phyloP scores from a whole-genome alignment of 306 rosid species.

The Sicyos baderoa region DNA sequence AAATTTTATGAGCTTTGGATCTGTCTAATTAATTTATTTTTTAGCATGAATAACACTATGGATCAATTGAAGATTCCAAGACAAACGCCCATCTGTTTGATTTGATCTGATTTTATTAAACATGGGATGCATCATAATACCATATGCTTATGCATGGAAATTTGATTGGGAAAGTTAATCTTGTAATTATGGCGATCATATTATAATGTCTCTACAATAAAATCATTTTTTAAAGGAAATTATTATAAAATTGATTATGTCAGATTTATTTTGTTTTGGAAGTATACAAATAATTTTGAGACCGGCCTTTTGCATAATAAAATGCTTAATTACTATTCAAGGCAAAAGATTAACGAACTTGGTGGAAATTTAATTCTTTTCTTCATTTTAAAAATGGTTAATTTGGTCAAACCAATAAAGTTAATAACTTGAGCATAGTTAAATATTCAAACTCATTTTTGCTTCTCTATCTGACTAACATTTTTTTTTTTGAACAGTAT shows the following conservation, averaged over 20 bases:
- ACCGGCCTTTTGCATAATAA: background rate
- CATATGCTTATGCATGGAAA: constrained; percentile 1
- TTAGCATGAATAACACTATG: background rate
- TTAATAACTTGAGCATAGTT: background rate
- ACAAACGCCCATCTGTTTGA: constrained; percentile 1
- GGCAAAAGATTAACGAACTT: background rate
- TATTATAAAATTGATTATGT: background rate
- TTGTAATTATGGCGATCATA: constrained; percentile 3
- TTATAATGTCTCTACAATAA: background rate
- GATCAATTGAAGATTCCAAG: constrained; percentile 3
- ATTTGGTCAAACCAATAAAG: constrained; percentile 7
- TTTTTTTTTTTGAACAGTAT: too few species aligned
- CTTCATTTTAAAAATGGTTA: background rate
- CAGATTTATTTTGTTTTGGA: background rate
- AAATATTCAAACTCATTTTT: too few species aligned
- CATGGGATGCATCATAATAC: constrained; percentile 8
- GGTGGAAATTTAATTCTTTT: background rate
- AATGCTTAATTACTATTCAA: background rate
- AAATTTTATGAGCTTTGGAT: background rate
- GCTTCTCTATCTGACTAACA: too few species aligned
- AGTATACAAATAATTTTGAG: background rate
- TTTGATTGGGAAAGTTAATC: background rate
- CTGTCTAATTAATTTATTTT: background rate
- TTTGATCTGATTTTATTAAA: constrained; percentile 14
- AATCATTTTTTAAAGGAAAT: background rate